Evolutionary conservation across 345 rosid genomes (phyloP).

Genomic region (Gossypium anomalum): DNA sequence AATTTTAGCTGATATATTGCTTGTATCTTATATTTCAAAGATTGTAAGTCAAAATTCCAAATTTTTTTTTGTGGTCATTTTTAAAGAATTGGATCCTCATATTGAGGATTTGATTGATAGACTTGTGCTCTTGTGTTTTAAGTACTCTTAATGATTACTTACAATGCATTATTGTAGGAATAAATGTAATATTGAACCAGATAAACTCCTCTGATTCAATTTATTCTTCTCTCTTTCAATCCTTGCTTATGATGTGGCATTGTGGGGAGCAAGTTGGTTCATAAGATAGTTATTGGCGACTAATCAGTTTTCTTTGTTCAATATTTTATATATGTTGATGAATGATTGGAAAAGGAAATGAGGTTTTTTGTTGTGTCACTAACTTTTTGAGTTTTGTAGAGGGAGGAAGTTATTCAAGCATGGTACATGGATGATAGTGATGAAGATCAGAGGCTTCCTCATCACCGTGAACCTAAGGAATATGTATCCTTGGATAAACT

Average conservation of each 20-base stretch:
- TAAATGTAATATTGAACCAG: background rate
- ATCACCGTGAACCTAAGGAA: constrained; percentile 80
- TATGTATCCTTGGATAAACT: constrained; percentile 72
- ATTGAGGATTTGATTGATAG: background rate
- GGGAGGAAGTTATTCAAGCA: constrained; percentile 79
- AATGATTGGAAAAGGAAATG: background rate
- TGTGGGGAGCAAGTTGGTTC: background rate
- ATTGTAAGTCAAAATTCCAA: background rate
- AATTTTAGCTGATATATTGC: background rate
- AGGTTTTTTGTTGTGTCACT: background rate
- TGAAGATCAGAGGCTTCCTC: constrained; percentile 88
- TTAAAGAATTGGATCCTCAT: background rate
- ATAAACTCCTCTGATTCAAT: background rate
- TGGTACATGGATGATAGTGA: constrained; percentile 91
- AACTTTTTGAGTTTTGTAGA: constrained; percentile 27
- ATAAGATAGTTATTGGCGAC: background rate
- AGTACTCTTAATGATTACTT: background rate
- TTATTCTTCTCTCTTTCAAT: background rate
- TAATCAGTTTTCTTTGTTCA: background rate
- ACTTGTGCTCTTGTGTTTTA: background rate
- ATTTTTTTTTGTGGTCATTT: background rate
- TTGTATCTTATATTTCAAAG: background rate
- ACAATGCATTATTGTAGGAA: background rate
- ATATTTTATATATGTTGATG: background rate
- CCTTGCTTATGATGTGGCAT: background rate